Base-by-base conservation (phyloP, 2,329 filamentous ascomycete species). In the Claviceps pusilla region DNA sequence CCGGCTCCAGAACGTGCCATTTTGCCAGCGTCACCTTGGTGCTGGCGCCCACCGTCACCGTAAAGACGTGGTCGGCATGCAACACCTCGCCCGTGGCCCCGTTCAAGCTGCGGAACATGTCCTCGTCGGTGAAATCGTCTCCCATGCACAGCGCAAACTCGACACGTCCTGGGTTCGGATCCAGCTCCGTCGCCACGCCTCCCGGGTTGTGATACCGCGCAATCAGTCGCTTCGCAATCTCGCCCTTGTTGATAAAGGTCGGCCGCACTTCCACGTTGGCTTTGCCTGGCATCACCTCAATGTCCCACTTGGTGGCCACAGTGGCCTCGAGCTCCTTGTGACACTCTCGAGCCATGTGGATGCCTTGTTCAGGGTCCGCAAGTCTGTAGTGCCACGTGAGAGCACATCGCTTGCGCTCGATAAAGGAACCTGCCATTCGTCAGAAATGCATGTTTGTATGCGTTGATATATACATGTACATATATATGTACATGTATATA, bases 71-170 rank as follows among this genome's bases (percentile, higher is more conserved):
- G 41, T 88, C 73, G 16, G 65, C 59, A 66, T 69, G 70, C 58
- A 64, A 77, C 68, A 70, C 83, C 65, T 64, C 77, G 67, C 72
- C 76, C 2, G 74, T 76, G 4, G 78, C 67, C 0, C 71, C 74
- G 62, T 82, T 82, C 48, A 97, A 77, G 14, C 89, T 84, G 54
- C 88, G 86, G 80, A 97, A 97, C 81, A 84, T 83, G 84, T 95
- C 91, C 77, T 98, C 93, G 66, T 98, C 93, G 6, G 93, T 98
- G 62, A 93, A 94, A 65, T 98, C 93, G 68, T 98, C 93, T 46
- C 93, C 93, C 57, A 90, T 73, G 69, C 93, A 98, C 52, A 97
- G 76, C 11, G 94, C 83, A 64, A 97, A 96, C 61, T 91, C 89
- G 0, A 90, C 79, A 53, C 79, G 78, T 51, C 81, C 70, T 5